Evolutionary conservation across 2,329 filamentous ascomycete species (phyloP), one percentile per base, ranked within the genome.

Genomic region (Orbilia blumenaviensis): DNA sequence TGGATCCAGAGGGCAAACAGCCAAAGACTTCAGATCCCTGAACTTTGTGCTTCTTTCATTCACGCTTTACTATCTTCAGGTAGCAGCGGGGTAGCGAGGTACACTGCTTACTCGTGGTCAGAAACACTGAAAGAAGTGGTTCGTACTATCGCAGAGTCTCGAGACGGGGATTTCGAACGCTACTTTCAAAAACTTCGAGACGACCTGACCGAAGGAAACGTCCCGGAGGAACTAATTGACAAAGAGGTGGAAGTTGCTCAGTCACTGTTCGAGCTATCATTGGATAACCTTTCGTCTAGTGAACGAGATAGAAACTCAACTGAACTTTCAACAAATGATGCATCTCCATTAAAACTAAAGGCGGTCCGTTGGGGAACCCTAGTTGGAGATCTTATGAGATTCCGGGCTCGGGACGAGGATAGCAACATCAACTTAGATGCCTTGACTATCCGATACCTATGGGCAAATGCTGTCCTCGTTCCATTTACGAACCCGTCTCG

Each of bases 261-360:
- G 62, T 89, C 89, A 85, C 81, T 89, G 0, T 88, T 89, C 60
- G 88, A 90, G 79, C 84, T 90, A 3, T 87, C 89, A 71, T 83
- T 90, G 8, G 88, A 89, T 77, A 85, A 89, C 18, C 69, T 80
- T 16, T 79, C 79, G 5, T 74, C 76, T 25, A 73, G 75, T 18
- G 79, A 79, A 36, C 73, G 79, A 58, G 78, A 78, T 16, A 72
- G 77, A 44, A 78, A 72, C 34, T 75, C 75, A 16, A 72, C 74
- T 6, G 79, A 80, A n/a, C 60, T 77, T 44, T 78, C 61, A 42
- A 46, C 61, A 12, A 77, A 63, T 29, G 73, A 77, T 42, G 64
- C 62, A 4, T 77, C 73, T 5, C 67, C 66, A 6, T 34, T 72
- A 4, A 77, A 78, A 27, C 54, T 80, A 36, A 78, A 77, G 23